Base-by-base conservation (phyloP, 805 yeast genomes). In the Metschnikowia peoriensis region DNA sequence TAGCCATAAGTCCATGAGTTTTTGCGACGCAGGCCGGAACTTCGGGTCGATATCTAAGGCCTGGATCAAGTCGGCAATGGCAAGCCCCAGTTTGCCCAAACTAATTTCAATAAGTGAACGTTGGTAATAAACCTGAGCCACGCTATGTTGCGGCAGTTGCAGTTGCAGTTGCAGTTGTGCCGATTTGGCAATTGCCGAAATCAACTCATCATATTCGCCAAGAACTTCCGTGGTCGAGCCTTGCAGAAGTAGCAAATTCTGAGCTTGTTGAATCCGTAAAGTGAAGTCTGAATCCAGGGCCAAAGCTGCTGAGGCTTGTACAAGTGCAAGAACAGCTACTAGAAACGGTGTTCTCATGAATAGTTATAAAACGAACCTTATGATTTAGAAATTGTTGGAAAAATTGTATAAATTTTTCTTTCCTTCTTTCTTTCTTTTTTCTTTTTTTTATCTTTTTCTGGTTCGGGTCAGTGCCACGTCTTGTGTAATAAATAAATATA, bases 81-180 rank as follows among this genome's bases (percentile, higher is more conserved):
- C 86, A 38, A 72, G 71, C 34, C 65, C 56, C 32, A 82, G 86
- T 52, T 79, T 80, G 35, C 82, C 82, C 55, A 84, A 61, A 12
- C 83, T 76, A 49, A 84, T 66, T 49, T 85, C 85, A 2, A 86
- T 79, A 42, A 85, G 63, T 0, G 89, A 91, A 50, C 79, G 77
- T 62, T 82, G 85, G 63, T 80, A 84, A 54, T 78, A 75, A 1
- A 84, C 66, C 55, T 78, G 80, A 0, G 83, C 61, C 16, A 49
- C 39, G 11, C 49, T 42, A 11, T 46, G 34, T 28, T 44, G 29
- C 15, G 42, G 40, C 22, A 44, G 22, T 6, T 11, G 41, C 34
- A 16, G 16, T 22, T 22, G 40, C 22, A 44, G 22, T 6, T 11
- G 41, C 34, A 16, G 16, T 22, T 22, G 22, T 7, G 38, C 46